phyloP scores from a whole-genome alignment of 1,139 yeast genomes.

The Williopsis jadinii region DNA sequence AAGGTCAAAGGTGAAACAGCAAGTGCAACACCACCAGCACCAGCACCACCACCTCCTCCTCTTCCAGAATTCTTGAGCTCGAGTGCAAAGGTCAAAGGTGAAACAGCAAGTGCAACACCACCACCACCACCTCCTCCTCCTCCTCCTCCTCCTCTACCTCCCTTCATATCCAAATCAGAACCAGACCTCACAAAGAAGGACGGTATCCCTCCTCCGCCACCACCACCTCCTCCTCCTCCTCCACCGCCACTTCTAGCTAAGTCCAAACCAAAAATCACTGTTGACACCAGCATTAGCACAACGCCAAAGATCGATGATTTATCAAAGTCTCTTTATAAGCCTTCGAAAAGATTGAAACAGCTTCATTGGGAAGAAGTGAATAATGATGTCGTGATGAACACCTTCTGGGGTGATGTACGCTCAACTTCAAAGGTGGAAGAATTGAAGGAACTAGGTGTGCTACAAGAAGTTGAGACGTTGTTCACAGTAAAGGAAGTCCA shows the following conservation, averaged over 20 bases:
- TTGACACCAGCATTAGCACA: constrained; percentile 3
- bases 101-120: constrained; percentile 19
- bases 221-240: constrained; percentile 25
- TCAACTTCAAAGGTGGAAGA: constrained; percentile 40
- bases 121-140: constrained; percentile 29
- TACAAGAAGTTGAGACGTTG: constrained; percentile 69
- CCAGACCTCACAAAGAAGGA: constrained; percentile 2
- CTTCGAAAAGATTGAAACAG: constrained; percentile 65
- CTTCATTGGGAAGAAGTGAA: constrained; percentile 88
- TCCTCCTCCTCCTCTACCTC: constrained; percentile 16
- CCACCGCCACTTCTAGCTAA: neutral
- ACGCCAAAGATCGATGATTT: constrained; percentile 4
- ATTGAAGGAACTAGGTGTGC: constrained; percentile 62
- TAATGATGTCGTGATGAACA: constrained; percentile 50
- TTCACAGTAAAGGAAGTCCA: constrained; percentile 44
- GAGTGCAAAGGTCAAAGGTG: constrained; percentile 4
- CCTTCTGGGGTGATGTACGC: constrained; percentile 64
- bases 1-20: too few relatives aligned
- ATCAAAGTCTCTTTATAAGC: constrained; percentile 4
- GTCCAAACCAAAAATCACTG: neutral
- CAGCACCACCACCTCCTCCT: constrained; percentile 22
- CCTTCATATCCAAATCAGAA: constrained; percentile 3
- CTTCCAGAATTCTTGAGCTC: constrained; percentile 13
- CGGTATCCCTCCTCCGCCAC: constrained; percentile 11
- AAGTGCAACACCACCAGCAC: constrained; percentile 28